Conservation (phyloP, 2,329 filamentous ascomycete species). For the Cordyceps javanica region DNA sequence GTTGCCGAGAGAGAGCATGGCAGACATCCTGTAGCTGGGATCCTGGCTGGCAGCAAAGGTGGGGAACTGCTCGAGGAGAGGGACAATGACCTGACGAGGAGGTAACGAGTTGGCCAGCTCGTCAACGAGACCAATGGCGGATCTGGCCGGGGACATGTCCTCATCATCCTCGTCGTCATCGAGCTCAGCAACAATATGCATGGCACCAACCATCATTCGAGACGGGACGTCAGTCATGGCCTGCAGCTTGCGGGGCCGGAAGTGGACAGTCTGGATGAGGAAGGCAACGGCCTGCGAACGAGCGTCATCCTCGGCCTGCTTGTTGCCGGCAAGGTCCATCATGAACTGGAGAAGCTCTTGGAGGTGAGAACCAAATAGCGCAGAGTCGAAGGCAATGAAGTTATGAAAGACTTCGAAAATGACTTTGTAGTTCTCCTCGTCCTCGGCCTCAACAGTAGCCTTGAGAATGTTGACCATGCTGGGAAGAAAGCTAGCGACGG, state of each 20-base stretch:
- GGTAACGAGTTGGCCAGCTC: conserved; percentile 83
- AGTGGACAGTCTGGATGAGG: conserved; percentile 86
- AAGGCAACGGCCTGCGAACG: conserved; percentile 88
- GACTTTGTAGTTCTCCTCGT: conserved; percentile 84
- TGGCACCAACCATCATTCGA: conserved; percentile 77
- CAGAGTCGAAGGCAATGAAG: conserved; percentile 81
- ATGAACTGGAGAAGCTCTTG: conserved; percentile 90
- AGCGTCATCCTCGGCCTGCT: conserved; percentile 72
- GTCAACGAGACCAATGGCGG: conserved; percentile 81
- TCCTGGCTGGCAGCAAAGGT: conserved; percentile 70
- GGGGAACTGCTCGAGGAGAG: conserved; percentile 79
- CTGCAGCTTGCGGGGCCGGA: conserved; percentile 93
- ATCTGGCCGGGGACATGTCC: conserved; percentile 72
- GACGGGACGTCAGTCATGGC: conserved; percentile 77
- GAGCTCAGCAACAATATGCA: conserved; percentile 86
- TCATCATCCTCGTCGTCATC: conserved; percentile 71
- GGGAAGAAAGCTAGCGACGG: conserved; percentile 76
- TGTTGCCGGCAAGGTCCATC: conserved; percentile 77
- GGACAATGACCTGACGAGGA: conserved; percentile 89
- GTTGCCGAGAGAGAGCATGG: conserved; percentile 86
- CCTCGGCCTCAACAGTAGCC: conserved; percentile 67
- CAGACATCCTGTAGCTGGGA: conserved; percentile 77
- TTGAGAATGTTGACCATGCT: conserved; percentile 87
- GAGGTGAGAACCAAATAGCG: conserved; percentile 77
- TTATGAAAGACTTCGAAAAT: conserved; percentile 97